A percentile compares a stretch with the other conserved stretches of the same genome.
These are phyloP conservation scores for Ustilago hordei DNA, from an alignment of 1,284 basidiomycete genomes.

Conservation along the genomic window DNA sequence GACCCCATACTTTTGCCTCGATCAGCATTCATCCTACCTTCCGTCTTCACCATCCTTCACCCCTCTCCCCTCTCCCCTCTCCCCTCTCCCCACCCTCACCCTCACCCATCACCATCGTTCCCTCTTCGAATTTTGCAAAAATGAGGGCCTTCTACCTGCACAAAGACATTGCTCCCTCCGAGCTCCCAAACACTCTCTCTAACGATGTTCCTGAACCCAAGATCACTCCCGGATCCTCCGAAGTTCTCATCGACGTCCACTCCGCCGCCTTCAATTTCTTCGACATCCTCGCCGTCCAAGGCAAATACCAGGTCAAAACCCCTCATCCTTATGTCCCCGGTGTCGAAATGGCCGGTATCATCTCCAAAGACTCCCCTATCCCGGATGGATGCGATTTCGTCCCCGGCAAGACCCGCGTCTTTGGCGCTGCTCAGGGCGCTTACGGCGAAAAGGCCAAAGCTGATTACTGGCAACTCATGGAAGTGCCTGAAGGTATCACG, in stretches of 20 bases:
- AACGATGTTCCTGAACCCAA: constrained; percentile 53
- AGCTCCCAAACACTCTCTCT: constrained; percentile 54
- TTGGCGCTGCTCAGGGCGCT: constrained; percentile 84
- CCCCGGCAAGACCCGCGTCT: constrained; percentile 85
- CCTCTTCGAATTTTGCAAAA: constrained; percentile 8
- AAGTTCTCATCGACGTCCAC: constrained; percentile 69
- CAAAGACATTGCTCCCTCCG: constrained; percentile 54
- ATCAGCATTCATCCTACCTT: neutral
- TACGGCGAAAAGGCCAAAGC: constrained; percentile 76
- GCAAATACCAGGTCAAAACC: constrained; percentile 63
- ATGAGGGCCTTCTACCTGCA: constrained; percentile 64
- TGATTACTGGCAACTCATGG: constrained; percentile 72
- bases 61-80: neutral
- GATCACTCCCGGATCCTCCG: constrained; percentile 33
- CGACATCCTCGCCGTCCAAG: constrained; percentile 61
- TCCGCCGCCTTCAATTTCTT: constrained; percentile 70
- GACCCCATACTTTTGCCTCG: neutral
- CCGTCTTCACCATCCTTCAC: neutral
- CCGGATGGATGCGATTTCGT: constrained; percentile 84
- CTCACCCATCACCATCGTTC: constrained; percentile 3
- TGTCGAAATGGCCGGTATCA: constrained; percentile 82
- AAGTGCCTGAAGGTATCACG: constrained; percentile 76
- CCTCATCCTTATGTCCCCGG: constrained; percentile 65
- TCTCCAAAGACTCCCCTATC: constrained; percentile 80
- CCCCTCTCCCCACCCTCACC: neutral